phyloP scores from a whole-genome alignment of 2,329 filamentous ascomycete species.

The Bipolaris cookei region DNA sequence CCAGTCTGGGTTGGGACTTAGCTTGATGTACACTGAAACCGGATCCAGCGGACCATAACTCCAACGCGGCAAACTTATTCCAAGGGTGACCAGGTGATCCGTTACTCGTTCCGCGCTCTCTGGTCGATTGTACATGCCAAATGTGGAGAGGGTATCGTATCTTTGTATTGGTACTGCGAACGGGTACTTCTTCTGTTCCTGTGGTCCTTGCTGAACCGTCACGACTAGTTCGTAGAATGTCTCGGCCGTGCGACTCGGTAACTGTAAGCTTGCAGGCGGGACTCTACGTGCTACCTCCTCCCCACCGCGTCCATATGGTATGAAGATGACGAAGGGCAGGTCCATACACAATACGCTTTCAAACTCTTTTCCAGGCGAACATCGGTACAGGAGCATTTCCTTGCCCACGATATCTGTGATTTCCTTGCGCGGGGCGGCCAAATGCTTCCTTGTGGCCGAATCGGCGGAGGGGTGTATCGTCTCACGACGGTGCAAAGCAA shows the following conservation, averaged over 20 bases:
- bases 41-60: constrained; percentile 95
- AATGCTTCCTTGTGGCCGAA: constrained; percentile 88
- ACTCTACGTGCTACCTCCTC: constrained; percentile 89
- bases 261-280: constrained; percentile 87
- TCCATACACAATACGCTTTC: constrained; percentile 96
- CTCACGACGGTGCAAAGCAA: constrained; percentile 90
- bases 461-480: constrained; percentile 96
- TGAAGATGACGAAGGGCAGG: constrained; percentile 94
- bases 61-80: constrained; percentile 91
- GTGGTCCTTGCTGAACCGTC: constrained; percentile 87
- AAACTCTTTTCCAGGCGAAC: constrained; percentile 79
- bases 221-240: constrained; percentile 97
- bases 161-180: constrained; percentile 90
- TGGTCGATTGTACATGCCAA: constrained; percentile 98
- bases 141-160: constrained; percentile 96
- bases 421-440: constrained; percentile 89
- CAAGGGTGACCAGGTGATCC: constrained; percentile 89
- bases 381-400: constrained; percentile 90
- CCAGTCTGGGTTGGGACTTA: constrained; percentile 92
- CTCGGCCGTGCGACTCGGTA: constrained; percentile 92
- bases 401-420: constrained; percentile 93
- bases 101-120: constrained; percentile 84
- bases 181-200: constrained; percentile 84
- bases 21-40: constrained; percentile 93
- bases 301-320: constrained; percentile 89